These are phyloP conservation scores for Lentinula lateritia DNA, from an alignment of 768 basidiomycete species.

Conservation along the genomic window DNA sequence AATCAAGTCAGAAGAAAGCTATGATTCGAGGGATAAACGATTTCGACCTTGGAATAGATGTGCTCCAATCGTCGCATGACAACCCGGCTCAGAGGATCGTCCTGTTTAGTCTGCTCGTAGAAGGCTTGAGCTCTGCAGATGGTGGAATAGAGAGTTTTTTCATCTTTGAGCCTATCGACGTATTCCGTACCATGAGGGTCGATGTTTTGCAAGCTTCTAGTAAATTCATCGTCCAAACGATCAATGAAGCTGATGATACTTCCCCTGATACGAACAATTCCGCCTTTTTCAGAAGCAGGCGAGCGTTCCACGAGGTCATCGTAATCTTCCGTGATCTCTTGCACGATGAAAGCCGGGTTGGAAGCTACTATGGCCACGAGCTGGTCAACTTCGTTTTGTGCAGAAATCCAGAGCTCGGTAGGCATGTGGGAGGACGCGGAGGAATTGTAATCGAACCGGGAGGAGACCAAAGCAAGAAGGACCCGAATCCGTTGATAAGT, in stretches of 20 bases:
- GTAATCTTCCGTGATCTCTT: conserved; percentile 85
- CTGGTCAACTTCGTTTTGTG: conserved; percentile 84
- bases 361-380: conserved; percentile 74
- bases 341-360: conserved; percentile 74
- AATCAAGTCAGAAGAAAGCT: conserved; percentile 11
- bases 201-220: conserved; percentile 93
- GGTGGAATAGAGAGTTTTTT: conserved; percentile 88
- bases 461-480: conserved; percentile 87
- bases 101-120: conserved; percentile 76
- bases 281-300: conserved; percentile 64
- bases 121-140: conserved; percentile 90
- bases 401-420: conserved; percentile 82
- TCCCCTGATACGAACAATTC: conserved; percentile 83
- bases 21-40: not conserved
- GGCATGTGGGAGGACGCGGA: conserved; percentile 86
- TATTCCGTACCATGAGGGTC: conserved; percentile 99
- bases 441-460: conserved; percentile 95
- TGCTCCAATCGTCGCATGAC: conserved; percentile 96
- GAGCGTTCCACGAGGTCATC: conserved; percentile 84
- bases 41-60: conserved; percentile 89
- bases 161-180: conserved; percentile 93
- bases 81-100: conserved; percentile 79
- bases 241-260: conserved; percentile 96
- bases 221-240: conserved; percentile 96
- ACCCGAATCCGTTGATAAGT: conserved; percentile 93